Evolutionary conservation across 352 stramenopile genomes (phyloP).

Genomic region (Globisporangium spiculum): DNA sequence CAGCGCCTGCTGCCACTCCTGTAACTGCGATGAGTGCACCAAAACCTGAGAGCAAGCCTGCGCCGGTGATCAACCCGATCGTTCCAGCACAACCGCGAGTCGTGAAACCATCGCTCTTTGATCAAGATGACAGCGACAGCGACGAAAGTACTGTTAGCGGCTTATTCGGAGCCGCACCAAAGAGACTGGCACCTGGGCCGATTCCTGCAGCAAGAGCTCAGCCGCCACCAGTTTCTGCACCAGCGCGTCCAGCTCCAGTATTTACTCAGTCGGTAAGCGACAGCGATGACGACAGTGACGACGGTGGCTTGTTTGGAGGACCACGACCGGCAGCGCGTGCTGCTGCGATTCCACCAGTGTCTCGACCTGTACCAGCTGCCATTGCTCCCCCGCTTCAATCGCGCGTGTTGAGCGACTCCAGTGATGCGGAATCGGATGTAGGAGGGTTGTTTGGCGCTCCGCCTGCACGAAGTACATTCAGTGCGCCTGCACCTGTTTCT

Average conservation of each 20-base stretch:
- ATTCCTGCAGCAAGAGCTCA: neutral
- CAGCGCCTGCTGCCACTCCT: neutral
- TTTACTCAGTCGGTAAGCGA: slow-evolving; percentile 24
- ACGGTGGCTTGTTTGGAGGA: slow-evolving; percentile 41
- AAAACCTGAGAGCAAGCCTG: neutral
- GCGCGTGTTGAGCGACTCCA: slow-evolving; percentile 49
- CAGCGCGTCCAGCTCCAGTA: slow-evolving; percentile 23
- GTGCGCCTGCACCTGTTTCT: slow-evolving; percentile 7
- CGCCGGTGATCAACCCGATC: neutral
- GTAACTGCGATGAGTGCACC: neutral
- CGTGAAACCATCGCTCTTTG: neutral
- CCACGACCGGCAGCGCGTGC: slow-evolving; percentile 16
- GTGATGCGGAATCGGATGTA: slow-evolving; percentile 52
- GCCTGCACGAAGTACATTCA: slow-evolving; percentile 16
- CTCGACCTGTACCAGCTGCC: slow-evolving; percentile 14
- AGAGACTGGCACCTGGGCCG: neutral
- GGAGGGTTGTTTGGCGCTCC: slow-evolving; percentile 57
- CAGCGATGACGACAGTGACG: slow-evolving; percentile 36
- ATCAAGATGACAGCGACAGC: slow-evolving; percentile 9
- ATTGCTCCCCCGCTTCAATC: slow-evolving; percentile 21
- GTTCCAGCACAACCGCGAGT: neutral
- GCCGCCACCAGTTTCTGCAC: neutral
- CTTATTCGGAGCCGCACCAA: slow-evolving; percentile 30
- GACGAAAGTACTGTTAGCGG: slow-evolving; percentile 27
- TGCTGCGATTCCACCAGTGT: neutral